Base-by-base conservation (phyloP, 305 asterid species). In the Solanum hybrid region DNA sequence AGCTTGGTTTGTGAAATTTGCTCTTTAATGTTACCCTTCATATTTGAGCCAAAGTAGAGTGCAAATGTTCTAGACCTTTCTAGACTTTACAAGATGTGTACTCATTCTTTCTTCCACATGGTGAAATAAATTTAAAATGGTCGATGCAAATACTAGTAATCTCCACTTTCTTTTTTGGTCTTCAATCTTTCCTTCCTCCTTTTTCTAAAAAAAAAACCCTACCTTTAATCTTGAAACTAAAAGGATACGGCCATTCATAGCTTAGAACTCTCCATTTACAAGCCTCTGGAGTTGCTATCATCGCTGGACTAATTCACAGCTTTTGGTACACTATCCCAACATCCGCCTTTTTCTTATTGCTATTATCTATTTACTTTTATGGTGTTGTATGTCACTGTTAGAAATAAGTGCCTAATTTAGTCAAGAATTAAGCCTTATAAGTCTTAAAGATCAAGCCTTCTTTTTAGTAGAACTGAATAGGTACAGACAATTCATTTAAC, bases 1-100 rank as follows among this genome's bases (percentile, higher is more conserved):
- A 11, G 17, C 32, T 10, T 69, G 76, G 17, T 69, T 69, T 69
- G 1, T 71, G 20, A 71, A 71, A 26, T 26, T 71, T 71, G 34
- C 32, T 71, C 34, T 71, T n/a, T 71, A 71, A 26, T 26, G 20
- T 26, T 71, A 12, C 32, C 77, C 77, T 0, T 5, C 34, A 20
- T 0, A 60, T 60, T 56, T 7, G 71, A 20, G 71, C 20, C 34
- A 5, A 66, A 66, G 69, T 22, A 27, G 27, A 51, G 66, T 51
- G 87, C 36, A 27, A 31, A 31, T 5, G 20, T 20, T 31, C 82
- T 8, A 56, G 85, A 91, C 27, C 79, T 87, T 90, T 89, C 91
- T 87, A 46, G 91, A 89, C 24, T 66, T 26, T 26, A 71, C 77
- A 5, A 71, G 77, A 71, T 71, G 77, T 71, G 77, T 69, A 71